These are phyloP conservation scores for Lodderomyces oxycetoniae DNA, from an alignment of 1,139 yeast genomes.

Conservation along the genomic window DNA sequence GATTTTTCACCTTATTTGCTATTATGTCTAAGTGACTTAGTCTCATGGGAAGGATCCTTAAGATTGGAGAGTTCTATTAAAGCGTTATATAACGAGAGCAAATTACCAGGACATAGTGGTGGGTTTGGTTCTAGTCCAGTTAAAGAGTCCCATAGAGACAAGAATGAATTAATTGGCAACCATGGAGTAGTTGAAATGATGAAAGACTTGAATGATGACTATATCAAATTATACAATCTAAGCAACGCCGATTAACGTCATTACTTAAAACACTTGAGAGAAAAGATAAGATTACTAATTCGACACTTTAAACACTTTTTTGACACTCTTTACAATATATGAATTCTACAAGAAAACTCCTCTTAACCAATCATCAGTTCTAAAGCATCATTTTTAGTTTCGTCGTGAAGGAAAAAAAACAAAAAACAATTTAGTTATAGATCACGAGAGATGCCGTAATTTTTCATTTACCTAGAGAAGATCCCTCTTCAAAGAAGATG, in stretches of 20 bases:
- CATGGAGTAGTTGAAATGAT: slow-evolving; percentile 60
- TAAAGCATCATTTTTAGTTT: too few species aligned
- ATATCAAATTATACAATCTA: slow-evolving; percentile 44
- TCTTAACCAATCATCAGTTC: too few species aligned
- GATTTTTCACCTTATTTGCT: slow-evolving; percentile 75
- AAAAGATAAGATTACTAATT: background rate
- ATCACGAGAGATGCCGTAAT: slow-evolving; percentile 7
- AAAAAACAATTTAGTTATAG: background rate
- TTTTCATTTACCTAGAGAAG: too few species aligned
- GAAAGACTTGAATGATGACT: slow-evolving; percentile 44
- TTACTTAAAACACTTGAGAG: background rate
- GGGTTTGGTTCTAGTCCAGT: background rate
- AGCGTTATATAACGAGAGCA: slow-evolving; percentile 55
- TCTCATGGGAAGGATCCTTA: slow-evolving; percentile 72
- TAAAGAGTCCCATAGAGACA: slow-evolving; percentile 7
- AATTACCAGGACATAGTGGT: slow-evolving; percentile 15
- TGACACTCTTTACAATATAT: too few species aligned
- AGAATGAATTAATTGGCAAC: slow-evolving; percentile 26
- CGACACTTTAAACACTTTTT: too few species aligned
- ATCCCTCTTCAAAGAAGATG: too few species aligned
- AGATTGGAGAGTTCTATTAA: slow-evolving; percentile 73
- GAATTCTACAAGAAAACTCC: too few species aligned
- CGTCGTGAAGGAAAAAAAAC: background rate
- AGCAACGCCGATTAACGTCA: slow-evolving; percentile 37
- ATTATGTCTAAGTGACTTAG: slow-evolving; percentile 51